Evolutionary conservation across 1,139 yeast species (phyloP).

Genomic region (Suhomyces bribrorum): DNA sequence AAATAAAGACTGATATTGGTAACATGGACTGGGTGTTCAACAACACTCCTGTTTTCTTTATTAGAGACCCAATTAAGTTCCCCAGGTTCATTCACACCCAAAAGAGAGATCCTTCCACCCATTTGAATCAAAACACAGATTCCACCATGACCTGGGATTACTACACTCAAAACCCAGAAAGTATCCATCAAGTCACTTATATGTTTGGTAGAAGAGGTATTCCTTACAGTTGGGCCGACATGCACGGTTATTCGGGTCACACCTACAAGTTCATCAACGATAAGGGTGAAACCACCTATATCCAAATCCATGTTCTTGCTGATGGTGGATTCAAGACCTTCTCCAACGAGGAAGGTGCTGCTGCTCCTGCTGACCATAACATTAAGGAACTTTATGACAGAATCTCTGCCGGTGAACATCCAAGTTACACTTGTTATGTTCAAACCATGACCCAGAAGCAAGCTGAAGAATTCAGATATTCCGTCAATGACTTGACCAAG

Average conservation of each 20-base stretch:
- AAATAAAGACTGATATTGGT: slow-evolving; percentile 60
- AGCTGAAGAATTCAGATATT: slow-evolving; percentile 60
- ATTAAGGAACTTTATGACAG: slow-evolving; percentile 64
- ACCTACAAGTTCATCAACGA: slow-evolving; percentile 68
- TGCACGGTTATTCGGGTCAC: slow-evolving; percentile 76
- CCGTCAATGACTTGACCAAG: slow-evolving; percentile 69
- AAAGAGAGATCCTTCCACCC: slow-evolving; percentile 78
- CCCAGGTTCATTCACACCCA: slow-evolving; percentile 63
- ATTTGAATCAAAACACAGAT: slow-evolving; percentile 60
- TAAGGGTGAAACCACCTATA: slow-evolving; percentile 66
- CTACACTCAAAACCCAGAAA: slow-evolving; percentile 58
- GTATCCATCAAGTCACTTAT: slow-evolving; percentile 63
- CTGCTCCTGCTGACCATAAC: slow-evolving; percentile 60
- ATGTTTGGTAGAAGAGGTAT: slow-evolving; percentile 71
- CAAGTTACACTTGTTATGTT: slow-evolving; percentile 65
- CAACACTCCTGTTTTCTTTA: slow-evolving; percentile 60
- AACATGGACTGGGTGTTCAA: slow-evolving; percentile 63
- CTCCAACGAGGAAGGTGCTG: slow-evolving; percentile 63
- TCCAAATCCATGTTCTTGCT: slow-evolving; percentile 61
- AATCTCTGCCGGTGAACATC: slow-evolving; percentile 59
- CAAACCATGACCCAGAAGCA: slow-evolving; percentile 71
- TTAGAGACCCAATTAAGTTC: slow-evolving; percentile 61
- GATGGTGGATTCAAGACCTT: slow-evolving; percentile 63
- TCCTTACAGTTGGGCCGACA: slow-evolving; percentile 62
- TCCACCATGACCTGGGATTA: slow-evolving; percentile 74